A percentile compares a stretch with the other conserved stretches of the same genome.
phyloP scores from a whole-genome alignment of 495 filamentous ascomycete genomes.

The Emericellopsis terricola region DNA sequence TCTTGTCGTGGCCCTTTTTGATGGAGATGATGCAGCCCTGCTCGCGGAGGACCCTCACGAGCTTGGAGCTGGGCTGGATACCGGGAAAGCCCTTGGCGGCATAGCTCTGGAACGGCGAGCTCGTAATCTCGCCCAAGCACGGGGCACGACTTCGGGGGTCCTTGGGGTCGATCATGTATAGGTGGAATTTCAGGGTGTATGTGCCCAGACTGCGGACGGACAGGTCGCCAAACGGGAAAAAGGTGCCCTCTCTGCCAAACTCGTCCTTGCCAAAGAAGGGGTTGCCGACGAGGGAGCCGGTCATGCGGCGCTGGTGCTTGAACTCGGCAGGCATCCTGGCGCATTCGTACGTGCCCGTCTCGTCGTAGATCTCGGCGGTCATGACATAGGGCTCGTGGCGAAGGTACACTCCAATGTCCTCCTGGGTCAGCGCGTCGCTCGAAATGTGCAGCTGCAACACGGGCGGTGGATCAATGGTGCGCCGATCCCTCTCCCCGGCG shows the following conservation, averaged over 20 bases:
- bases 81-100: conserved; percentile 96
- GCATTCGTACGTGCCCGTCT: conserved; percentile 38
- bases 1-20: conserved; percentile 64
- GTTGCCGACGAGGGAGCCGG: conserved; percentile 61
- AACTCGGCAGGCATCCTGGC: conserved; percentile 39
- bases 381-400: conserved; percentile 66
- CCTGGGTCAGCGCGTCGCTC: conserved; percentile 35
- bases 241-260: conserved; percentile 50
- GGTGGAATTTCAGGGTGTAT: conserved; percentile 70
- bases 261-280: conserved; percentile 55
- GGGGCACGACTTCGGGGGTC: no score
- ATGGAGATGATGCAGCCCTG: conserved; percentile 65
- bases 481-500: conserved; percentile 81
- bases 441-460: conserved; percentile 74
- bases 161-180: conserved; percentile 57
- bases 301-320: conserved; percentile 46
- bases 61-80: conserved; percentile 56
- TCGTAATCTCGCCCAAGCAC: conserved; percentile 50
- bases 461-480: conserved; percentile 88
- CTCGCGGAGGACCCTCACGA: conserved; percentile 52
- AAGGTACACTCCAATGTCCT: conserved; percentile 38
- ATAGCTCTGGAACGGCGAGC: conserved; percentile 70
- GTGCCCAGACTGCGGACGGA: conserved; percentile 74
- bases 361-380: conserved; percentile 62
- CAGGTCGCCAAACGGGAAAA: conserved; percentile 91